phyloP scores from a whole-genome alignment of 495 filamentous ascomycete genomes.

The Trichoderma asperelloides region DNA sequence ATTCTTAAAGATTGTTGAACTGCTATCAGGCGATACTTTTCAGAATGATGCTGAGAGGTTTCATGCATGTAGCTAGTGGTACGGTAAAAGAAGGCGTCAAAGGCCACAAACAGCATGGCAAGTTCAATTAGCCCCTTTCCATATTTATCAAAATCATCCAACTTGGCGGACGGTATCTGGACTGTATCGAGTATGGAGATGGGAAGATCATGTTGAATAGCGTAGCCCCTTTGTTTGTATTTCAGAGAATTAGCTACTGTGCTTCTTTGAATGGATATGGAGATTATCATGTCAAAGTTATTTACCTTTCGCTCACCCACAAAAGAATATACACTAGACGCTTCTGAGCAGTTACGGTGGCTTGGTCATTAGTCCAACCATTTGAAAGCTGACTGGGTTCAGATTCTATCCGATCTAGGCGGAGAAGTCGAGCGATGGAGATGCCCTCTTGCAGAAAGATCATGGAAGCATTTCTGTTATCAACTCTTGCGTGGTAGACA shows the following conservation, averaged over 20 bases:
- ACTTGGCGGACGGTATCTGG: not conserved
- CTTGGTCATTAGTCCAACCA: not conserved
- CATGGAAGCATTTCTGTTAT: slow-evolving; percentile 1
- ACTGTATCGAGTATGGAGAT: not conserved
- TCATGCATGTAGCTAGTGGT: not conserved
- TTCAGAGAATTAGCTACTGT: not conserved
- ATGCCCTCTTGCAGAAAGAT: not conserved
- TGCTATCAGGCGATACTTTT: not conserved
- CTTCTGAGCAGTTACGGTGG: not conserved
- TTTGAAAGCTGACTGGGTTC: not conserved
- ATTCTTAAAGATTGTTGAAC: not conserved
- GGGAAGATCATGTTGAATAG: not conserved
- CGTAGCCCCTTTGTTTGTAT: not conserved
- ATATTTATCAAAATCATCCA: not conserved
- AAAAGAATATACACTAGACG: not conserved
- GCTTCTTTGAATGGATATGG: not conserved
- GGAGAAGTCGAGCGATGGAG: slow-evolving; percentile 2
- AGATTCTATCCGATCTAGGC: not conserved
- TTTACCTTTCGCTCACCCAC: slow-evolving; percentile 4
- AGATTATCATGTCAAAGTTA: not conserved
- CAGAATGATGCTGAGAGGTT: not conserved
- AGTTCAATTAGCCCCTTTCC: not conserved
- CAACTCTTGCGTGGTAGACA: not conserved
- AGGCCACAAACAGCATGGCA: not conserved
- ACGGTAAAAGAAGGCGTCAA: not conserved